Conservation (phyloP, 495 filamentous ascomycete genomes). For the Bacidia rubella region DNA sequence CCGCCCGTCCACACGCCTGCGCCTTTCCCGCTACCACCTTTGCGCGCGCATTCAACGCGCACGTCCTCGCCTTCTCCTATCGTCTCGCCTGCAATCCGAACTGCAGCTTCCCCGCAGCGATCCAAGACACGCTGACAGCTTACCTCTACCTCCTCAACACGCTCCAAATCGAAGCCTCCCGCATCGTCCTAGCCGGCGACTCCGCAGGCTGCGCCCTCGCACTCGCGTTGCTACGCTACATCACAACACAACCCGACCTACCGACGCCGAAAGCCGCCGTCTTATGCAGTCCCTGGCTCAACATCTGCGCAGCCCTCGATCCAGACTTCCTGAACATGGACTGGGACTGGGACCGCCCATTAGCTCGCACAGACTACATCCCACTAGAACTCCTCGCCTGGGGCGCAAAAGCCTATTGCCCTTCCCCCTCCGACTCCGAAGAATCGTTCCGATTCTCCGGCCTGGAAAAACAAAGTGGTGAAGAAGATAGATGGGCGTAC, state of each 20-base stretch:
- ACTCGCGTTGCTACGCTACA: constrained; percentile 28
- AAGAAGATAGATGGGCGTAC: too few relatives aligned
- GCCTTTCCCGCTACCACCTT: not conserved
- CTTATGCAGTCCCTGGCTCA: constrained; percentile 32
- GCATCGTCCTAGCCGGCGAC: constrained; percentile 33
- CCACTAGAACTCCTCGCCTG: constrained; percentile 22
- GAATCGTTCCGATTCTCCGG: too few relatives aligned
- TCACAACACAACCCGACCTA: constrained; percentile 10
- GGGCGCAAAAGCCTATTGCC: constrained; percentile 24
- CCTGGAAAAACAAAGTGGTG: too few relatives aligned
- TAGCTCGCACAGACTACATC: constrained; percentile 31
- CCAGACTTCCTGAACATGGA: constrained; percentile 9
- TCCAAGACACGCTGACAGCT: constrained; percentile 34
- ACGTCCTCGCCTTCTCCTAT: constrained; percentile 23
- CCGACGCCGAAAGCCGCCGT: constrained; percentile 16
- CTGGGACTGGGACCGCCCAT: constrained; percentile 21
- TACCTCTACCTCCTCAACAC: constrained; percentile 27
- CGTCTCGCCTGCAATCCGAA: constrained; percentile 23
- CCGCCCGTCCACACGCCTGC: not conserved
- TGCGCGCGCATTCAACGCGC: not conserved
- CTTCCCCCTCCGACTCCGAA: constrained; percentile 10
- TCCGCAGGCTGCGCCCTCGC: constrained; percentile 31
- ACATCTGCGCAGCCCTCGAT: constrained; percentile 18
- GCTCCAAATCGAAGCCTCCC: constrained; percentile 20
- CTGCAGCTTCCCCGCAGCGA: constrained; percentile 29